A percentile compares a stretch with the other conserved stretches of the same genome.
phyloP scores from a whole-genome alignment of 2,329 filamentous ascomycete species.

The Neopestalotiopsis sp. region DNA sequence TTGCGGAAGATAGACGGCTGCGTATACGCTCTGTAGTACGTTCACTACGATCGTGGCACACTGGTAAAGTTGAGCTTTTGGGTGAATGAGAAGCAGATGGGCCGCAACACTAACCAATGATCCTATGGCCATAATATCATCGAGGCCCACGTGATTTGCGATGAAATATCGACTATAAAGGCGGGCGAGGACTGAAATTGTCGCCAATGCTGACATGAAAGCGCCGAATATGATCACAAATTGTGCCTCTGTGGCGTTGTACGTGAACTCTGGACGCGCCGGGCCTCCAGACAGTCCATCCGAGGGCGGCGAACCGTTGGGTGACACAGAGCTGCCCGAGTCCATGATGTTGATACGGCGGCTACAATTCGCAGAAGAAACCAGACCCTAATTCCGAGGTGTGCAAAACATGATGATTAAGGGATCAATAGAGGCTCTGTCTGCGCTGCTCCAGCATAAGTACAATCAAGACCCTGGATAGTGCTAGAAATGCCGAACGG shows the following conservation, averaged over 20 bases:
- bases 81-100: not conserved
- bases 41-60: constrained; percentile 5
- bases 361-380: not conserved
- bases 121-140: constrained; percentile 13
- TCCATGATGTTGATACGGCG: not conserved
- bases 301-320: not conserved
- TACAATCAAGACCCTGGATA: not conserved
- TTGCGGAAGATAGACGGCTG: constrained; percentile 13
- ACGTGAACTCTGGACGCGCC: not conserved
- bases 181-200: constrained; percentile 7
- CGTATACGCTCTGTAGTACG: constrained; percentile 8
- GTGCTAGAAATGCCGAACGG: not conserved
- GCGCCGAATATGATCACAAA: constrained; percentile 14
- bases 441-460: not conserved
- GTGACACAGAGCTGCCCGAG: not conserved
- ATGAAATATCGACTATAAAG: constrained; percentile 17
- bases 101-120: not conserved
- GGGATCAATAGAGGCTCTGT: not conserved
- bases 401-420: not conserved
- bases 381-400: not conserved
- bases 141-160: constrained; percentile 14
- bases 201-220: constrained; percentile 10
- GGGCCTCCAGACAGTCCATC: not conserved
- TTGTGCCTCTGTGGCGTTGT: constrained; percentile 7
- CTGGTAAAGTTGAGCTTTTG: not conserved